A percentile compares a stretch with the other conserved stretches of the same genome.
These are phyloP conservation scores for Bipolaris cookei DNA, from an alignment of 2,329 filamentous ascomycete species.

Conservation along the genomic window DNA sequence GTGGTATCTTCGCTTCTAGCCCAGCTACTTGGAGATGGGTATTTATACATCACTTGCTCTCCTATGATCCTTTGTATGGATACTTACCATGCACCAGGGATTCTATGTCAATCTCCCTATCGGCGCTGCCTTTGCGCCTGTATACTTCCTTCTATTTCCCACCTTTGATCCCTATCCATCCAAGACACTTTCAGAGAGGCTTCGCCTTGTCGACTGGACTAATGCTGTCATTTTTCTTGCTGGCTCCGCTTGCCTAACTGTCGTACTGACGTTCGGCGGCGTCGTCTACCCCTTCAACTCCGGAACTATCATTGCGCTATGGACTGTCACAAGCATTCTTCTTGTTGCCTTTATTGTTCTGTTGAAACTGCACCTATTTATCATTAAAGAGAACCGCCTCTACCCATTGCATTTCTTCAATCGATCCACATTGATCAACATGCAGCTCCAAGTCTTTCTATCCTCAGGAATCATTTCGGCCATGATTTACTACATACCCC, in stretches of 20 bases:
- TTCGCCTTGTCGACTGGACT: slow-evolving; percentile 57
- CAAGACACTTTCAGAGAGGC: slow-evolving; percentile 17
- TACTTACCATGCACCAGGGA: neutral
- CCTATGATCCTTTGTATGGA: neutral
- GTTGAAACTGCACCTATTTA: slow-evolving; percentile 55
- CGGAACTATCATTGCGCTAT: slow-evolving; percentile 46
- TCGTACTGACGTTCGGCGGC: neutral
- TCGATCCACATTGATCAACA: slow-evolving; percentile 7
- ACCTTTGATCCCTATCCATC: neutral
- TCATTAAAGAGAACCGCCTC: slow-evolving; percentile 52
- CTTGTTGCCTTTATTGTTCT: slow-evolving; percentile 54
- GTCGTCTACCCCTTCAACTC: neutral
- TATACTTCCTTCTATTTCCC: neutral
- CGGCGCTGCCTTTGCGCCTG: neutral
- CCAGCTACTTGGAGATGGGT: slow-evolving; percentile 42
- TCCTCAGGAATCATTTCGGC: slow-evolving; percentile 22
- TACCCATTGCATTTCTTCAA: slow-evolving; percentile 59
- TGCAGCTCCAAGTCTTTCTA: slow-evolving; percentile 17
- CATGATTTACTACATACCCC: slow-evolving; percentile 34
- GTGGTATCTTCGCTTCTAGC: slow-evolving; percentile 36
- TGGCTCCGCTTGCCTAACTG: slow-evolving; percentile 16
- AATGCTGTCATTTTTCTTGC: slow-evolving; percentile 29
- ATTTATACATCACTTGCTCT: neutral
- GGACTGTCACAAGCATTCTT: slow-evolving; percentile 53
- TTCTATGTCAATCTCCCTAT: slow-evolving; percentile 7